phyloP scores from a whole-genome alignment of 495 filamentous ascomycete species.

The Hyphodiscus hymeniophilus region DNA sequence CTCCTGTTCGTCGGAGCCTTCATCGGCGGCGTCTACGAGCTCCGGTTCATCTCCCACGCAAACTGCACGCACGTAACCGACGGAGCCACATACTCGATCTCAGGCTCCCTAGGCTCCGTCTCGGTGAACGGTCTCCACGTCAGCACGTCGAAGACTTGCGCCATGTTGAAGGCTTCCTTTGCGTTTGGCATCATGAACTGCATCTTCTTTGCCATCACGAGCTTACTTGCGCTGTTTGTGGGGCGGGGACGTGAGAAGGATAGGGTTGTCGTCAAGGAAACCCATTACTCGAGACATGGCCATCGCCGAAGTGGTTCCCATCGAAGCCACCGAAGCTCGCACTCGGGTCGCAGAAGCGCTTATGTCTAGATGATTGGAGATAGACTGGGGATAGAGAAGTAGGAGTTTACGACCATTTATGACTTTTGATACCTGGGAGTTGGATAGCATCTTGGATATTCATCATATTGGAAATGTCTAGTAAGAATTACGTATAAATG shows the following conservation, averaged over 20 bases:
- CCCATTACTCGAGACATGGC: slow-evolving; percentile 32
- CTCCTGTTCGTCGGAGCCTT: slow-evolving; percentile 73
- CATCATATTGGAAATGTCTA: too few species aligned
- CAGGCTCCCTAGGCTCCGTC: slow-evolving; percentile 48
- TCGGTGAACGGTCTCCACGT: slow-evolving; percentile 35
- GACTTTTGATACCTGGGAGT: too few species aligned
- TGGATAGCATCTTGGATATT: too few species aligned
- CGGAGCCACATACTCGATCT: slow-evolving; percentile 38
- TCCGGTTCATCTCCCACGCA: slow-evolving; percentile 57
- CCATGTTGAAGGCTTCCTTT: slow-evolving; percentile 81
- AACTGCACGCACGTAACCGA: slow-evolving; percentile 54
- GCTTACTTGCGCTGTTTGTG: slow-evolving; percentile 52
- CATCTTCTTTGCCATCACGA: slow-evolving; percentile 73
- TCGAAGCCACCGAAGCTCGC: slow-evolving; percentile 27
- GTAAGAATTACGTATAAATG: too few species aligned
- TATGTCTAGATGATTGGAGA: slow-evolving; percentile 24
- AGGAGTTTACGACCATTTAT: too few species aligned
- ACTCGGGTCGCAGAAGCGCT: slow-evolving; percentile 23
- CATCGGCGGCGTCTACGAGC: slow-evolving; percentile 69
- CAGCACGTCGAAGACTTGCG: slow-evolving; percentile 63
- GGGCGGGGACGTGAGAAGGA: slow-evolving; percentile 30
- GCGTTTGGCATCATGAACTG: slow-evolving; percentile 84
- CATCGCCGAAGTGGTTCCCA: slow-evolving; percentile 36
- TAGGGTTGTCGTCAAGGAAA: slow-evolving; percentile 33
- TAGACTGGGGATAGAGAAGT: not conserved